phyloP scores from a whole-genome alignment of 345 rosid genomes.

The Brassica rapa region DNA sequence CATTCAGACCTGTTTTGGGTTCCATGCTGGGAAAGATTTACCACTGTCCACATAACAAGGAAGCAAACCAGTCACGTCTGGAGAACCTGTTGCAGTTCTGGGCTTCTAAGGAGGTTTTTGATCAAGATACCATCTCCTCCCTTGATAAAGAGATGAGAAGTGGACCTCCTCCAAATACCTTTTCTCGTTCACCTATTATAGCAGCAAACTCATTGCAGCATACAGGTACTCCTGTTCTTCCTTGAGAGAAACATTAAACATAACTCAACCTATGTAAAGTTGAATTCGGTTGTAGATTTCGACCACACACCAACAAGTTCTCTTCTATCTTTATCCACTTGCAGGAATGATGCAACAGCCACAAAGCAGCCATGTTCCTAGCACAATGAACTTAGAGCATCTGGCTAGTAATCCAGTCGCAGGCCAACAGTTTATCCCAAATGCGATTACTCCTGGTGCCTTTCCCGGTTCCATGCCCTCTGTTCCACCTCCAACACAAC shows the following conservation, averaged over 20 bases:
- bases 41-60: slow-evolving; percentile 82
- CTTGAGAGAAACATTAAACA: background rate
- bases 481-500: slow-evolving; percentile 50
- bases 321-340: slow-evolving; percentile 11
- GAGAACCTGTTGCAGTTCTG: slow-evolving; percentile 94
- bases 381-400: slow-evolving; percentile 54
- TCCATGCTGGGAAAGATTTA: slow-evolving; percentile 88
- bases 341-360: slow-evolving; percentile 52
- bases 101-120: slow-evolving; percentile 94
- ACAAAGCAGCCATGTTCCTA: slow-evolving; percentile 44
- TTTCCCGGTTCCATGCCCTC: slow-evolving; percentile 72
- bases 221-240: slow-evolving; percentile 39
- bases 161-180: slow-evolving; percentile 58
- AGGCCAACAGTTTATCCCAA: slow-evolving; percentile 68
- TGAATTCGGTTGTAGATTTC: background rate
- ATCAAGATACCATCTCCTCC: slow-evolving; percentile 74
- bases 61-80: slow-evolving; percentile 80
- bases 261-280: background rate
- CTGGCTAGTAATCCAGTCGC: slow-evolving; percentile 48
- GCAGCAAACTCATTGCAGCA: slow-evolving; percentile 46
- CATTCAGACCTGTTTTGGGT: slow-evolving; percentile 85
- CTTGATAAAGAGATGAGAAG: slow-evolving; percentile 86
- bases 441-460: slow-evolving; percentile 51
- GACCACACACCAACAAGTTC: slow-evolving; percentile 9
- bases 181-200: slow-evolving; percentile 60